Evolutionary conservation across 139 green algal species (phyloP), one percentile per base, ranked within the genome.

Genomic region (Picocystis salinarum): DNA sequence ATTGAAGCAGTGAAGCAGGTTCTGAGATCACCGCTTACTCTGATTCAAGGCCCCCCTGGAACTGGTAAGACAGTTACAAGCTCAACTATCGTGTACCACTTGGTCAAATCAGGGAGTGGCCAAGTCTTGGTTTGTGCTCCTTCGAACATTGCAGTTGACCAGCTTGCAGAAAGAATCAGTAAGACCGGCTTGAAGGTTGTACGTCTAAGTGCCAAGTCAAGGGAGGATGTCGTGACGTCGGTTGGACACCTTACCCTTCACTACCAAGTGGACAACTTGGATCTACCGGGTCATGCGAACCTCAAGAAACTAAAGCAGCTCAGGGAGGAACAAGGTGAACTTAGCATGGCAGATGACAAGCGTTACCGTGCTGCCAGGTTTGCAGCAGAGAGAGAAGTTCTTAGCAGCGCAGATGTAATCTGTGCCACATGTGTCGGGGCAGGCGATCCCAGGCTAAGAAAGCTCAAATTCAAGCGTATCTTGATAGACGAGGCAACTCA

Each of bases 11-110:
- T 89, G 15, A 58, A 67, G 41, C 50, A 39, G 7, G 82, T 91
- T 48, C 67, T 95, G 29, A 50, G 66, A 47, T 53, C 66, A 42
- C 82, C 84, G 7, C 55, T 93, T n/a, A 73, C 52, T 19, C 68
- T 93, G n/a, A 92, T 85, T 27, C 61, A 73, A 42, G 79, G 87
- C 11, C 87, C 87, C 0, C 87, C 87, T 2, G 87, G 87, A 26
- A 96, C 87, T 0, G 87, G 87, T 50, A 98, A 98, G 73, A 98
- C 87, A 0, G 87, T 98, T 10, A 98, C 87, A 0, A 90, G 73
- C 3, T 84, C 85, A 15, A 75, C 82, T 7, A 77, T 98, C 19
- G 82, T 95, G 29, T 98, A 91, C 64, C 80, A 93, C 52, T 68
- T 97, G 44, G 67, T 74, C 12, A 61, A 67, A 33, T 59, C 63